A percentile compares a stretch with the other conserved stretches of the same genome.
Conservation (phyloP, 1,284 basidiomycete genomes). For the Prillingera fragicola region DNA sequence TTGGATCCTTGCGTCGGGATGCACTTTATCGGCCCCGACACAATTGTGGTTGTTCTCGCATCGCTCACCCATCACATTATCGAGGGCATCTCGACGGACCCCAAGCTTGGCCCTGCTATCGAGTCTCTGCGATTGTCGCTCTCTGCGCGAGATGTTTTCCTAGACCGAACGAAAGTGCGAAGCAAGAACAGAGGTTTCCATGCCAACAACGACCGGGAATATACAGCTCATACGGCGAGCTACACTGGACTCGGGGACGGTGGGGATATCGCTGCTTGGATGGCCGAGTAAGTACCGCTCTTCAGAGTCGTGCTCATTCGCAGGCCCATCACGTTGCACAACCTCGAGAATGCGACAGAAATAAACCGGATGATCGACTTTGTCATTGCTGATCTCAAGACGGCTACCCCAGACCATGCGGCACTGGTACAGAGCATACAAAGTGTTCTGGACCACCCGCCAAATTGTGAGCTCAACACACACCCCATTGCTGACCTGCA, state of each 20-base stretch:
- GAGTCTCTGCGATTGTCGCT: slow-evolving; percentile 25
- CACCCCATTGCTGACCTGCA: slow-evolving; percentile 8
- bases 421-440: background rate
- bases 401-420: slow-evolving; percentile 2
- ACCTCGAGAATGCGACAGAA: slow-evolving; percentile 34
- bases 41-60: slow-evolving; percentile 28
- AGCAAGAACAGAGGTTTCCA: slow-evolving; percentile 12
- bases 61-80: slow-evolving; percentile 37
- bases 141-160: slow-evolving; percentile 29
- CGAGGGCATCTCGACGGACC: slow-evolving; percentile 18
- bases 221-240: slow-evolving; percentile 21
- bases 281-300: slow-evolving; percentile 30
- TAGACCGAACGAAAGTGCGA: slow-evolving; percentile 21
- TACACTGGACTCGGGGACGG: slow-evolving; percentile 19
- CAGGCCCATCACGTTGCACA: slow-evolving; percentile 29
- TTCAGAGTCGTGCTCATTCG: background rate
- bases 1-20: slow-evolving; percentile 31
- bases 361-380: slow-evolving; percentile 27
- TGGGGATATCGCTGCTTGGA: slow-evolving; percentile 24
- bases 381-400: slow-evolving; percentile 26
- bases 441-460: background rate
- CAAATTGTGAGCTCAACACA: background rate
- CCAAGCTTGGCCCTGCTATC: slow-evolving; percentile 17
- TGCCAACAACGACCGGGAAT: slow-evolving; percentile 9
- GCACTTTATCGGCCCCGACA: slow-evolving; percentile 14